Base-by-base conservation (phyloP, 2,329 filamentous ascomycete genomes). In the Tolypocladium endophyticum region DNA sequence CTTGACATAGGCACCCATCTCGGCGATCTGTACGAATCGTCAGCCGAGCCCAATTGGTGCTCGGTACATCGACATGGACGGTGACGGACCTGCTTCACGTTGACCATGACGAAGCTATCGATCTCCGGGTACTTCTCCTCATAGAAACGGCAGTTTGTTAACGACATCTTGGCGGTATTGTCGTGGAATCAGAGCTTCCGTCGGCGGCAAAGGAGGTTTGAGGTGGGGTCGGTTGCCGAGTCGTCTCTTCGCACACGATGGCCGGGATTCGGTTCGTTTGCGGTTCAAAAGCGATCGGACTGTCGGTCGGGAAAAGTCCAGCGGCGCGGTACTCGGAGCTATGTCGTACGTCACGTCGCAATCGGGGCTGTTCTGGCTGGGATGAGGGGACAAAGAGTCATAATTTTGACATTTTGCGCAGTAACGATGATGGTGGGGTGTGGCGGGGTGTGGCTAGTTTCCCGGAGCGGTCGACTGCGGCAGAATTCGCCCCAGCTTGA, bases 1-100 rank as follows among this genome's bases (percentile, higher is more conserved):
- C 81, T 99, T 99, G 72, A 99, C 95, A 76, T 99, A 99, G 70
- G 95, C 94, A 76, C 94, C 94, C 95, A 99, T 99, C 79, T 99
- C 95, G 76, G 94, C 94, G 74, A 99, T 99, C 89, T 94, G 68
- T 55, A 18, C 52, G 33, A 9, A 16, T 20, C 4, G 59, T 59
- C 28, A 60, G 52, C 50, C 50, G 50, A 23, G 30, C 30, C 50
- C 30, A 14, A 33, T 36, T 16, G 18, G 50, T n/a, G 7, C 3
- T 36, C 50, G 50, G 20, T 5, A 35, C 7, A 11, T 54, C 30
- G 50, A 6, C 4, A 53, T 23, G 50, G 8, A 23, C 7, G 3
- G 59, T 59, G 60, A 71, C 82, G 64, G 74, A 92, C 89, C 87
- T 96, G 92, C 85, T 96, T 96, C 71, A 97, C 94, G 78, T 97